phyloP scores from a whole-genome alignment of 2,329 filamentous ascomycete genomes.

The Rasamsonia emersonii region DNA sequence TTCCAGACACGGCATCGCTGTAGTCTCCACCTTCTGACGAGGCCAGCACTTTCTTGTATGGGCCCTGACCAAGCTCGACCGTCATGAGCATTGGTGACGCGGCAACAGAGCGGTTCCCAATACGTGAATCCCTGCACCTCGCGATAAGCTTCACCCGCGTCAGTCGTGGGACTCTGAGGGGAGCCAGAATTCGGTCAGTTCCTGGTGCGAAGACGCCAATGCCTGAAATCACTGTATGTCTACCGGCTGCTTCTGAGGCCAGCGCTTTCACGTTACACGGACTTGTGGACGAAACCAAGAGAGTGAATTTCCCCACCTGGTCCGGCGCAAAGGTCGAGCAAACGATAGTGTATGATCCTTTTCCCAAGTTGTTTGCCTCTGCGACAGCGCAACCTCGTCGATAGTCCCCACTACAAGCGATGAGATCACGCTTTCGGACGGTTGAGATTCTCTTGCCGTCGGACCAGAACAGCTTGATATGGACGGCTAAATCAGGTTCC shows the following conservation, averaged over 20 bases:
- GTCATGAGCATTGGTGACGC: conserved; percentile 57
- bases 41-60: conserved; percentile 56
- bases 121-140: conserved; percentile 36
- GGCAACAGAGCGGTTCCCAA: conserved; percentile 28
- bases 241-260: conserved; percentile 65
- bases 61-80: conserved; percentile 64
- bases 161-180: conserved; percentile 45
- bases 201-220: conserved; percentile 44
- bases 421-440: conserved; percentile 65
- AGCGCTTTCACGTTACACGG: conserved; percentile 51
- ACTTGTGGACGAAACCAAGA: conserved; percentile 61
- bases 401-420: conserved; percentile 82
- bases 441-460: conserved; percentile 61
- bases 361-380: conserved; percentile 51
- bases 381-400: conserved; percentile 68
- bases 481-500: conserved; percentile 61
- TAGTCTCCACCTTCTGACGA: conserved; percentile 67
- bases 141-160: conserved; percentile 54
- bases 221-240: conserved; percentile 47
- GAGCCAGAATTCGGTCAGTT: conserved; percentile 46
- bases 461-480: conserved; percentile 77
- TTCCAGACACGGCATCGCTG: conserved; percentile 55
- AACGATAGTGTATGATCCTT: conserved; percentile 76
- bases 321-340: conserved; percentile 83
- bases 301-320: conserved; percentile 63